These are phyloP conservation scores for Polygonum aviculare DNA, from an alignment of 148 eudicot genomes.

Conservation along the genomic window DNA sequence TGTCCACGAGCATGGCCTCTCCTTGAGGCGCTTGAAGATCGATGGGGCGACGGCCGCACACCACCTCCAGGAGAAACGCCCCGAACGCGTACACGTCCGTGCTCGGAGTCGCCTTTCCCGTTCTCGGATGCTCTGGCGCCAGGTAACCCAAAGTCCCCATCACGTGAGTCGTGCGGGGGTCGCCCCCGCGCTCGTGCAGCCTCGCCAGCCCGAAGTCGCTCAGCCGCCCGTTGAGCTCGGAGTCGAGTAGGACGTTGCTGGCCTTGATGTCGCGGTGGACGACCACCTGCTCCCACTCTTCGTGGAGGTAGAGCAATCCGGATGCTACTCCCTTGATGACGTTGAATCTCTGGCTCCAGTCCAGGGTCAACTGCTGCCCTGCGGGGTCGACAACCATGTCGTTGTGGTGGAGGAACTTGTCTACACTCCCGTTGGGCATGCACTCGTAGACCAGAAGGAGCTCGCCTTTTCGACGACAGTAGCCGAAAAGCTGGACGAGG, in stretches of 20 bases:
- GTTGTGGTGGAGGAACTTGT: conserved; percentile 8
- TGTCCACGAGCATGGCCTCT: conserved; percentile 6
- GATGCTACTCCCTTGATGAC: conserved; percentile 18
- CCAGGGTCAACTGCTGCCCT: background rate
- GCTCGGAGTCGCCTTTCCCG: background rate
- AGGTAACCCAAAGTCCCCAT: conserved; percentile 4
- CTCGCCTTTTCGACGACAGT: conserved; percentile 25
- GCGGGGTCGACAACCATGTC: background rate
- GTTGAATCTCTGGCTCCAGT: conserved; percentile 12
- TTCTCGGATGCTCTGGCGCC: conserved; percentile 6
- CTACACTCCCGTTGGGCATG: conserved; percentile 27
- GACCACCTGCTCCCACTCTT: conserved; percentile 16
- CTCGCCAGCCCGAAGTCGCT: conserved; percentile 8
- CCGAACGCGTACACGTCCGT: conserved; percentile 12
- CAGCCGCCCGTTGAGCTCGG: conserved; percentile 1
- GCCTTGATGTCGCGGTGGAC: conserved; percentile 12
- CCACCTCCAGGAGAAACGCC: conserved; percentile 14
- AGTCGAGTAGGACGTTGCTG: conserved; percentile 7
- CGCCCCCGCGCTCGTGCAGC: background rate
- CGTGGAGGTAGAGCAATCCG: conserved; percentile 14
- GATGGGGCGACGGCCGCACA: conserved; percentile 12
- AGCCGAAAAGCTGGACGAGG: conserved; percentile 24
- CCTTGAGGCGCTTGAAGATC: background rate
- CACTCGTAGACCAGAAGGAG: conserved; percentile 19
- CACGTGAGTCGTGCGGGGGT: conserved; percentile 3